phyloP scores from a whole-genome alignment of 257 asterid species.

The Penstemon newberryi region DNA sequence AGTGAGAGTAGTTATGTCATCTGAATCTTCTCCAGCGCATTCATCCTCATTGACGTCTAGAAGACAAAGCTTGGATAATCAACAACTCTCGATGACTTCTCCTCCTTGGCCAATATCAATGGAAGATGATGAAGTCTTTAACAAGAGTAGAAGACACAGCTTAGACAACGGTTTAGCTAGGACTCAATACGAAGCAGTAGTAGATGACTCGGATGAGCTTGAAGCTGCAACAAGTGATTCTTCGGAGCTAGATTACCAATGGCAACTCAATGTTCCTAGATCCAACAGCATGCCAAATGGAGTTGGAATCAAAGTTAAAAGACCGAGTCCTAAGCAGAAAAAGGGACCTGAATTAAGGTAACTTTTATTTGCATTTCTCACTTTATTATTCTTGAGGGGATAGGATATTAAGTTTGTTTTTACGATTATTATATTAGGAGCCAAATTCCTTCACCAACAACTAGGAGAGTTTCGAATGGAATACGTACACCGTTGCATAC shows the following conservation, averaged over 20 bases:
- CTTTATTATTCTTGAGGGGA: not conserved
- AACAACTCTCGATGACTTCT: conserved; percentile 43
- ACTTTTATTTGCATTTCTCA: not conserved
- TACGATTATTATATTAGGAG: conserved; percentile 50
- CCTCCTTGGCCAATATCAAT: conserved; percentile 42
- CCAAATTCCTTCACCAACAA: conserved; percentile 55
- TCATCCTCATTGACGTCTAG: conserved; percentile 39
- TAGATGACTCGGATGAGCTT: conserved; percentile 55
- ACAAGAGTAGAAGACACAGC: conserved; percentile 38
- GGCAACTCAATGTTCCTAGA: conserved; percentile 40
- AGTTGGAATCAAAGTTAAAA: conserved; percentile 44
- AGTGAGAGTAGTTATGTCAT: conserved; percentile 33
- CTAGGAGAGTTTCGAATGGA: conserved; percentile 51
- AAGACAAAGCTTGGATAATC: conserved; percentile 64
- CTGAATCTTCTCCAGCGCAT: conserved; percentile 50
- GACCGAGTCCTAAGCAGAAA: conserved; percentile 46
- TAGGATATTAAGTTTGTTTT: not conserved
- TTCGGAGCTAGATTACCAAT: conserved; percentile 60
- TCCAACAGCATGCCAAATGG: conserved; percentile 38
- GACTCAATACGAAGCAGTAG: conserved; percentile 11
- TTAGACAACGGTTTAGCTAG: conserved; percentile 39
- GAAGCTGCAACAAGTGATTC: conserved; percentile 71
- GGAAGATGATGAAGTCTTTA: not conserved
- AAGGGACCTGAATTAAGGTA: conserved; percentile 64
- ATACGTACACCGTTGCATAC: conserved; percentile 28